These are phyloP conservation scores for Gastrolobium bilobum DNA, from an alignment of 306 rosid species.

Conservation along the genomic window DNA sequence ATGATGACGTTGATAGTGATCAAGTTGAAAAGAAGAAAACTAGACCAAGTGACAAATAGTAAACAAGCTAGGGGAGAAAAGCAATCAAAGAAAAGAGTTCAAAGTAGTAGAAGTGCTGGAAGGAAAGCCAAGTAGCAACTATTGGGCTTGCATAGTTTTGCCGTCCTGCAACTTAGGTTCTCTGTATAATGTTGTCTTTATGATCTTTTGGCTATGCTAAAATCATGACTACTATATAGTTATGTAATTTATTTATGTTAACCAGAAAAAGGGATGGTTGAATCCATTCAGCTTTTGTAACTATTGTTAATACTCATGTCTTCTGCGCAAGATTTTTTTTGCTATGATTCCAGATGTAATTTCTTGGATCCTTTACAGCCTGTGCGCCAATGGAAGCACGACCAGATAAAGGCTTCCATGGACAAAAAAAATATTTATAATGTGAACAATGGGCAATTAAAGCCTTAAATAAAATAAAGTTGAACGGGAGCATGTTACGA, in stretches of 20 bases:
- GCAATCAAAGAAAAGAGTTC: slow-evolving; percentile 61
- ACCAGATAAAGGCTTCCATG: neutral
- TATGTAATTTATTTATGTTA: slow-evolving; percentile 32
- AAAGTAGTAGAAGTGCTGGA: slow-evolving; percentile 52
- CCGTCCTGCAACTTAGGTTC: slow-evolving; percentile 23
- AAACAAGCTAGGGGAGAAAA: slow-evolving; percentile 57
- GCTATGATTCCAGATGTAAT: neutral
- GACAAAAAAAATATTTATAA: neutral
- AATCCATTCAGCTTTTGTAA: slow-evolving; percentile 46
- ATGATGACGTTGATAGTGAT: slow-evolving; percentile 45
- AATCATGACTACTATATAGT: slow-evolving; percentile 32
- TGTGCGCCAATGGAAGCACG: neutral
- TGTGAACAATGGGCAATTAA: too few species aligned
- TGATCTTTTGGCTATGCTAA: slow-evolving; percentile 21
- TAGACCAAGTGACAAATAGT: slow-evolving; percentile 25
- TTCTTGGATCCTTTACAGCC: neutral
- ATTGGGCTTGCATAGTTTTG: slow-evolving; percentile 18
- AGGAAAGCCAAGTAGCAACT: slow-evolving; percentile 66
- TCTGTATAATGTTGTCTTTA: neutral
- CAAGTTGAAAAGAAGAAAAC: slow-evolving; percentile 56
- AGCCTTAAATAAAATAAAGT: too few species aligned
- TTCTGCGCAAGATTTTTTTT: neutral
- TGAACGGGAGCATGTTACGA: too few species aligned
- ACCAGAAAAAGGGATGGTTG: slow-evolving; percentile 27
- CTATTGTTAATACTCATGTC: slow-evolving; percentile 25